These are phyloP conservation scores for Leishmania tarentolae DNA, from an alignment of 208 protist genomes.

Conservation along the genomic window DNA sequence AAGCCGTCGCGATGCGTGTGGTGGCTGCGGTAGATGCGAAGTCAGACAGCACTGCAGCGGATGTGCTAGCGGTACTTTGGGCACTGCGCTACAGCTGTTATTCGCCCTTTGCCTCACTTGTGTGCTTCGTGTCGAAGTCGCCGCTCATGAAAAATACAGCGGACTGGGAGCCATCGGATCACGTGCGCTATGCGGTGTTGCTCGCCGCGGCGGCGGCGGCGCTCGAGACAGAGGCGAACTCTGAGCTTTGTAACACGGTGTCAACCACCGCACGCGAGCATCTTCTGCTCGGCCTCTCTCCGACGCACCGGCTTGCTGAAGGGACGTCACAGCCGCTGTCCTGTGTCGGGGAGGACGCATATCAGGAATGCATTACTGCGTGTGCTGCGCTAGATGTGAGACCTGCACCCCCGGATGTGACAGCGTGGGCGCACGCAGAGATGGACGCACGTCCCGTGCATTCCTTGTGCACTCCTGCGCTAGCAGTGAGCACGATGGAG, in stretches of 20 bases:
- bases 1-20: conserved; percentile 44
- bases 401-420: neutral
- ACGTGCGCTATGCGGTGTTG: conserved; percentile 28
- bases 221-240: neutral
- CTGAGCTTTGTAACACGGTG: neutral
- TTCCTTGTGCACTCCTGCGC: conserved; percentile 39
- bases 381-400: conserved; percentile 25
- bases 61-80: conserved; percentile 17
- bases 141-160: neutral
- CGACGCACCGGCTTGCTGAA: neutral
- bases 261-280: conserved; percentile 1
- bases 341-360: conserved; percentile 9
- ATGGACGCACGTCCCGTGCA: conserved; percentile 18
- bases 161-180: conserved; percentile 5
- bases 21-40: conserved; percentile 10
- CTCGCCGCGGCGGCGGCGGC: conserved; percentile 13
- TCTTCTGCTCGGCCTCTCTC: neutral
- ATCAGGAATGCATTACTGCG: conserved; percentile 24
- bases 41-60: neutral
- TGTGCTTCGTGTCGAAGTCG: conserved; percentile 21
- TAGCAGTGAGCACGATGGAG: conserved; percentile 46
- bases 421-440: conserved; percentile 13
- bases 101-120: conserved; percentile 26
- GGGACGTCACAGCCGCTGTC: too few relatives aligned
- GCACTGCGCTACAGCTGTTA: conserved; percentile 33